Evolutionary conservation across 1,284 basidiomycete genomes (phyloP), one percentile per base, ranked within the genome.

Genomic region (Phellopilus nigrolimitatus): DNA sequence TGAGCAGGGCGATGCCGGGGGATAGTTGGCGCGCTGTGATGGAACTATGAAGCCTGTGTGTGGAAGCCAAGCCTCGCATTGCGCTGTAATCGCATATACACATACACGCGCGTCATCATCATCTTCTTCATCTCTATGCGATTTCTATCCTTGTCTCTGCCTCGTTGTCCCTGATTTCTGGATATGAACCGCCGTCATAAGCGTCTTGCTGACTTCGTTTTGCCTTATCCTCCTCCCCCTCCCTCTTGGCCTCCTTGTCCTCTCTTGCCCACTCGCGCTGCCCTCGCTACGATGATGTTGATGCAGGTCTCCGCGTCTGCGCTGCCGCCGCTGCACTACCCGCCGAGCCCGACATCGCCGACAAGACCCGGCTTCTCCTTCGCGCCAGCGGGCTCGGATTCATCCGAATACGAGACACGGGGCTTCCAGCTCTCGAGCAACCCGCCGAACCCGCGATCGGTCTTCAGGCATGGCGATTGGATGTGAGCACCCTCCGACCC

Each of bases 381-480:
- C 24, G 17, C 27, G 12, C 25, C 45, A 9, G 22, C 31, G 13
- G 45, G 22, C 15, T 22, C 13, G 27, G 22, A 24, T 15, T 13
- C 30, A 15, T 21, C 19, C 21, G 34, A 36, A 21, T 21, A 19
- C 33, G 31, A 28, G 27, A 9, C 13, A 37, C 31, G 44, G 17
- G 19, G 33, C 31, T 84, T 78, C 59, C 72, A 77, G 6, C 71
- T 88, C 47, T 87, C 84, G 4, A 79, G 67, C 61, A 89, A 88
- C 59, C 84, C 86, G 2, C 85, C 86, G 2, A 88, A 85, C 61
- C 80, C 84, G n/a, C 76, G 78, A 59, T 77, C 78, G 2, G 79
- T 70, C 59, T 89, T 88, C 66, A 71, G 87, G 56, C 68, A 76
- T 1, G 87, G 87, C 3, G 86, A 89, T 60, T 89, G 86, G 86